phyloP scores from a whole-genome alignment of 805 yeast species.

The Saccharomyces jurei region DNA sequence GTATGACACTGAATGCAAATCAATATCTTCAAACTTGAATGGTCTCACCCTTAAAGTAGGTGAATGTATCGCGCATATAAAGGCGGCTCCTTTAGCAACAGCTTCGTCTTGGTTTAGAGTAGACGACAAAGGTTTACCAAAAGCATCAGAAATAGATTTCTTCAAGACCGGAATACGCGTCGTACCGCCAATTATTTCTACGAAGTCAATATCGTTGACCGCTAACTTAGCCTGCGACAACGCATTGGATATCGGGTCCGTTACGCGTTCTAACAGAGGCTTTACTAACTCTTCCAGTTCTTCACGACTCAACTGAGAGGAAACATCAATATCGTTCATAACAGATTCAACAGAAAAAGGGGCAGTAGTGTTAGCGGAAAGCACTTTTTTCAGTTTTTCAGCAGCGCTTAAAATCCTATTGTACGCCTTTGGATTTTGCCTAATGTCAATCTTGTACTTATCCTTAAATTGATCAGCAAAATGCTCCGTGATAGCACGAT shows the following conservation, averaged over 20 bases:
- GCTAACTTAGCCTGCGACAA: slow-evolving; percentile 69
- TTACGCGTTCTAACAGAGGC: slow-evolving; percentile 72
- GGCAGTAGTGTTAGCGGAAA: slow-evolving; percentile 91
- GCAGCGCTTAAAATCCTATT: slow-evolving; percentile 86
- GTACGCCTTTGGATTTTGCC: slow-evolving; percentile 89
- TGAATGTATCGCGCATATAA: slow-evolving; percentile 97
- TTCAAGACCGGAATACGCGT: slow-evolving; percentile 94
- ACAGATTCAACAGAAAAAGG: slow-evolving; percentile 93
- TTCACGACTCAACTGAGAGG: slow-evolving; percentile 80
- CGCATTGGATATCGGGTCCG: slow-evolving; percentile 74
- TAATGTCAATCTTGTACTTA: slow-evolving; percentile 89
- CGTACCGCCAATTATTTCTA: slow-evolving; percentile 96
- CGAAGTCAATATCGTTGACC: slow-evolving; percentile 70
- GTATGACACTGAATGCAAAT: slow-evolving; percentile 88
- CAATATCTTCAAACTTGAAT: slow-evolving; percentile 93
- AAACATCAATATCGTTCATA: slow-evolving; percentile 94
- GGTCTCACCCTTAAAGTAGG: slow-evolving; percentile 98
- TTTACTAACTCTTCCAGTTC: slow-evolving; percentile 83
- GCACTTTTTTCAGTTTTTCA: slow-evolving; percentile 89
- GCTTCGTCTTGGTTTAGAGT: slow-evolving; percentile 99
- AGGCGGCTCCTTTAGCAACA: slow-evolving; percentile 97
- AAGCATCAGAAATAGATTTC: slow-evolving; percentile 67
- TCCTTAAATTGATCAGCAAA: slow-evolving; percentile 86
- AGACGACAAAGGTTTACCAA: slow-evolving; percentile 80
- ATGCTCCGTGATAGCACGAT: slow-evolving; percentile 86